Conservation (phyloP, 1,284 basidiomycete genomes). For the Albatrellus sp. region DNA sequence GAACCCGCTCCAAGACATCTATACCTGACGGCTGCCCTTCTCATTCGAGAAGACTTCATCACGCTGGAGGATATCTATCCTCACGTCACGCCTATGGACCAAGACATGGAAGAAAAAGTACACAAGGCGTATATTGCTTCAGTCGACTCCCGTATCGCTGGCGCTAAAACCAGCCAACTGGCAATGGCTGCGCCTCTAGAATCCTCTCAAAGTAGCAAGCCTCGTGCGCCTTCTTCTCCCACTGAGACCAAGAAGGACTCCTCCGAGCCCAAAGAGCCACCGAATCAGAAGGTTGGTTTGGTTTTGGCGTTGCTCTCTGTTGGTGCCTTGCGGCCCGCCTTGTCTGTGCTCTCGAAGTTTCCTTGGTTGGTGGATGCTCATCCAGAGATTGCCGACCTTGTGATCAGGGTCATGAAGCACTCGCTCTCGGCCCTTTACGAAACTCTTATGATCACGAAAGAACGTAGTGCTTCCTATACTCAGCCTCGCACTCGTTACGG, state of each 20-base stretch:
- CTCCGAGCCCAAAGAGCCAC: constrained; percentile 34
- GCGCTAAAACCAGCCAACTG: constrained; percentile 63
- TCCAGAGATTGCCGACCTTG: constrained; percentile 75
- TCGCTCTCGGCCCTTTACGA: constrained; percentile 65
- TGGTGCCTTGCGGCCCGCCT: constrained; percentile 69
- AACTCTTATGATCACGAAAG: constrained; percentile 33
- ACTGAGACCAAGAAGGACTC: constrained; percentile 27
- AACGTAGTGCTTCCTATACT: constrained; percentile 45
- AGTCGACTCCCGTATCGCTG: constrained; percentile 52
- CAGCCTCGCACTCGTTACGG: constrained; percentile 55
- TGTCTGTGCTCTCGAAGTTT: constrained; percentile 72
- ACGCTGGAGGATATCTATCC: constrained; percentile 77
- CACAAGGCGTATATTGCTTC: constrained; percentile 58
- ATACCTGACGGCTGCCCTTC: constrained; percentile 74
- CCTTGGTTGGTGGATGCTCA: constrained; percentile 80
- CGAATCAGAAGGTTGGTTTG: constrained; percentile 78
- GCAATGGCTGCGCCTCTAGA: constrained; percentile 85
- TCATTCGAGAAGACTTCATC: constrained; percentile 84
- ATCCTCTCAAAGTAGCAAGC: constrained; percentile 27
- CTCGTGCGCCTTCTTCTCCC: constrained; percentile 16
- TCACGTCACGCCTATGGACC: constrained; percentile 73
- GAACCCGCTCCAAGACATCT: constrained; percentile 63
- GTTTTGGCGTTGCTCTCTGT: constrained; percentile 75
- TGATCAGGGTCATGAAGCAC: constrained; percentile 62
- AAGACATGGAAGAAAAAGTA: constrained; percentile 52